Evolutionary conservation across 257 asterid species (phyloP).

Genomic region (Solanum paucissectum): DNA sequence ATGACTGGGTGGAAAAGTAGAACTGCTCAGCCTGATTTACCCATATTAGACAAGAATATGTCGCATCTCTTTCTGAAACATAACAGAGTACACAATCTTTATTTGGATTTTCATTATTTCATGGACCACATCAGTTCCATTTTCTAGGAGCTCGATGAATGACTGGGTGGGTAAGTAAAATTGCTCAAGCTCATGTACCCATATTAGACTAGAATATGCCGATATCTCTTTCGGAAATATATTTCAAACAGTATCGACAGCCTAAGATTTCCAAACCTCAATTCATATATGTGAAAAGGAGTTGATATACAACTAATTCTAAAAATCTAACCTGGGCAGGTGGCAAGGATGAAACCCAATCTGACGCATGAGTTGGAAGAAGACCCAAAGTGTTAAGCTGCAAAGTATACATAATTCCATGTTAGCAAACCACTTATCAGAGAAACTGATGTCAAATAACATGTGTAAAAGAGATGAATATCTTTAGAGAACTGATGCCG

Average conservation of each 20-base stretch:
- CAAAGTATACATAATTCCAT: not conserved
- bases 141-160: not conserved
- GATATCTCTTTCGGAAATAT: not conserved
- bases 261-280: not conserved
- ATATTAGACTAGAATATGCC: not conserved
- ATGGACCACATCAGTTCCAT: not conserved
- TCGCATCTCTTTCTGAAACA: not conserved
- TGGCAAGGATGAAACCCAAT: conserved; percentile 97
- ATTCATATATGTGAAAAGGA: not conserved
- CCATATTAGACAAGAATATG: not conserved
- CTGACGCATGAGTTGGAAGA: conserved; percentile 95
- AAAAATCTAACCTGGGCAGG: conserved; percentile 76
- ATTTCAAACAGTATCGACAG: not conserved
- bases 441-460: not conserved
- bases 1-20: not conserved
- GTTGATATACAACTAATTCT: not conserved
- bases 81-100: not conserved
- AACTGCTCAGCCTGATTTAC: not conserved
- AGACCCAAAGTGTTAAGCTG: conserved; percentile 96
- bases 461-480: not conserved
- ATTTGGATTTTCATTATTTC: not conserved
- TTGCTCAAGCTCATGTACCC: not conserved
- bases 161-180: not conserved
- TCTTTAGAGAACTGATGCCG: not conserved
- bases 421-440: not conserved